Conservation (phyloP, 768 basidiomycete genomes). For the Kwoniella dendrophila region DNA sequence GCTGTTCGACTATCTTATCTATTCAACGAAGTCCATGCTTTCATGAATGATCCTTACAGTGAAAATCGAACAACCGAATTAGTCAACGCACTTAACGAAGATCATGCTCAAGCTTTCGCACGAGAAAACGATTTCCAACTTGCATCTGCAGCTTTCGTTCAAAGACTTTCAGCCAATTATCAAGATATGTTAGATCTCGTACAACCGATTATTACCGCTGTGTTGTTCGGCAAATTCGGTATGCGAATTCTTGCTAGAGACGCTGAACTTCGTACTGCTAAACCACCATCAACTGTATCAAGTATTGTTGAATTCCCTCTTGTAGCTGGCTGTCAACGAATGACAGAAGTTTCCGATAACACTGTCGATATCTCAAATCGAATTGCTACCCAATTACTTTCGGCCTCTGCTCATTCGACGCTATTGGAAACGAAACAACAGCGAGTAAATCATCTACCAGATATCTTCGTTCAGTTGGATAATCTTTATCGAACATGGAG, state of each 20-base stretch:
- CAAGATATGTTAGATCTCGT: conserved; percentile 72
- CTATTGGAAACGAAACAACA: conserved; percentile 14
- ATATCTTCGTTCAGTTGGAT: conserved; percentile 65
- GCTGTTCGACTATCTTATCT: conserved; percentile 53
- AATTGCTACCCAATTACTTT: conserved; percentile 28
- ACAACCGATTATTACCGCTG: conserved; percentile 67
- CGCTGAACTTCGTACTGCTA: conserved; percentile 10
- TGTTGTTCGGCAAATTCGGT: conserved; percentile 72
- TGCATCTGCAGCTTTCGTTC: conserved; percentile 74
- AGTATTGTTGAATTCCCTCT: conserved; percentile 25
- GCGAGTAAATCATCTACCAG: conserved; percentile 17
- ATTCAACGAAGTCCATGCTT: conserved; percentile 66
- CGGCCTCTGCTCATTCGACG: conserved; percentile 22
- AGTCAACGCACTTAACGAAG: conserved; percentile 36
- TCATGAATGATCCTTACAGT: conserved; percentile 65
- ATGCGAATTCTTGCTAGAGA: conserved; percentile 61
- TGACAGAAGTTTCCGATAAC: conserved; percentile 1
- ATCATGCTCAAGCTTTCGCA: conserved; percentile 43
- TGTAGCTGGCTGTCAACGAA: not conserved
- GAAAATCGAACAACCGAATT: conserved; percentile 63
- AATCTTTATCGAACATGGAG: conserved; percentile 79
- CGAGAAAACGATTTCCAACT: conserved; percentile 76
- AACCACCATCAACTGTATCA: conserved; percentile 5
- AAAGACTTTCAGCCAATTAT: conserved; percentile 71
- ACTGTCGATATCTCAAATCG: conserved; percentile 10